A percentile compares a stretch with the other conserved stretches of the same genome.
Evolutionary conservation across 2,329 filamentous ascomycete species (phyloP).

Genomic region (Orbilia brochopaga): DNA sequence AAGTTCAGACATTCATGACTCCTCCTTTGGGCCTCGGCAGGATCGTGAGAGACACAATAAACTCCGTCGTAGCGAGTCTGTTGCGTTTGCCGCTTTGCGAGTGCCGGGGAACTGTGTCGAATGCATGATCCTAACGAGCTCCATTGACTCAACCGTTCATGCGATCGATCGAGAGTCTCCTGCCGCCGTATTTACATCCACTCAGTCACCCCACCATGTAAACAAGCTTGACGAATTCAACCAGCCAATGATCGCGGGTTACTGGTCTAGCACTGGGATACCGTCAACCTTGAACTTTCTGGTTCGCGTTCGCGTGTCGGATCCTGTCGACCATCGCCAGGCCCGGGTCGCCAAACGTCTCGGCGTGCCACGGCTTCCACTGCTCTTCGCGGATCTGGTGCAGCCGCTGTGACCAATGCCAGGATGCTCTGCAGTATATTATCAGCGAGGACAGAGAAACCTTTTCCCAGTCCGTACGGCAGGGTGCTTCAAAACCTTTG

Average conservation of each 20-base stretch:
- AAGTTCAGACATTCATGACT: no score
- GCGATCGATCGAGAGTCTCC: no score
- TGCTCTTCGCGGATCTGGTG: neutral
- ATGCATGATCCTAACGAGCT: neutral
- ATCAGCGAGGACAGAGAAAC: slow-evolving; percentile 2
- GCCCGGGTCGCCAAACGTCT: neutral
- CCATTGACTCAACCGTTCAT: neutral
- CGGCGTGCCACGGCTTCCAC: neutral
- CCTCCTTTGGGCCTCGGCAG: no score
- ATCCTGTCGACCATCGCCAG: neutral
- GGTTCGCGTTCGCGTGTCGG: slow-evolving; percentile 4
- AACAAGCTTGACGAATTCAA: neutral
- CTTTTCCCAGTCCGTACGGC: slow-evolving; percentile 12
- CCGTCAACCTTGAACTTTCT: neutral
- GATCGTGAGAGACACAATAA: no score
- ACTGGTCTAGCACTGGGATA: neutral
- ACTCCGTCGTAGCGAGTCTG: no score
- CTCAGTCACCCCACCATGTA: no score
- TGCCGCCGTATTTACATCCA: neutral
- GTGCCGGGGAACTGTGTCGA: neutral
- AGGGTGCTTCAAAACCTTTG: slow-evolving; percentile 38
- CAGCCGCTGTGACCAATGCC: slow-evolving; percentile 5
- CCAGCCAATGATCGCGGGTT: neutral
- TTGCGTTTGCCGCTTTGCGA: neutral
- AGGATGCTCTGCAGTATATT: slow-evolving; percentile 4